Percentiles rank a stretch among this genome's conserved stretches.
Conservation (phyloP, 1,284 basidiomycete species). For the Trichosporon sp. region DNA sequence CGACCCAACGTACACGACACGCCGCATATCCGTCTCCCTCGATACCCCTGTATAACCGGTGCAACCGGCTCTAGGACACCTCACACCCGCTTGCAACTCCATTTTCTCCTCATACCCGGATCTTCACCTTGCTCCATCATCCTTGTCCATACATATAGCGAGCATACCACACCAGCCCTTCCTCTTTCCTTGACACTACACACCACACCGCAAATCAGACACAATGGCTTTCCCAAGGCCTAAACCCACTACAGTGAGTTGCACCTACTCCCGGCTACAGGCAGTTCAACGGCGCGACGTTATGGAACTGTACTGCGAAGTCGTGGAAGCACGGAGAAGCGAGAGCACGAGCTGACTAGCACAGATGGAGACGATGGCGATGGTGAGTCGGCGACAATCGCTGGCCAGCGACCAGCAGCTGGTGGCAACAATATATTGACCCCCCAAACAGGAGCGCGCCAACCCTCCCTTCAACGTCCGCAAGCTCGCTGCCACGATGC, state of each 20-base stretch:
- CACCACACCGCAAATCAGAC: slow-evolving; percentile 1
- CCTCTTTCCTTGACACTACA: neutral
- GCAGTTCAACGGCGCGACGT: neutral
- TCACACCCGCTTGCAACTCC: neutral
- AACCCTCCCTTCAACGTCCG: slow-evolving; percentile 61
- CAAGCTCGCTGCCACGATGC: slow-evolving; percentile 54
- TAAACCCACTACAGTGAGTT: slow-evolving; percentile 55
- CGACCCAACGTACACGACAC: neutral
- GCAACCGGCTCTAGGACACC: slow-evolving; percentile 1
- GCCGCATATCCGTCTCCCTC: slow-evolving; percentile 4
- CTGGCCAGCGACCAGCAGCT: neutral
- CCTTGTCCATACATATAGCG: slow-evolving; percentile 14
- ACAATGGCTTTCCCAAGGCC: slow-evolving; percentile 55
- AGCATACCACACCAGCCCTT: slow-evolving; percentile 6
- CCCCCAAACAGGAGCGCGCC: slow-evolving; percentile 54
- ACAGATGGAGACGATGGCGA: slow-evolving; percentile 55
- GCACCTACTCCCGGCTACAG: neutral
- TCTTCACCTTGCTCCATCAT: neutral
- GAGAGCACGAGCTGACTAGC: slow-evolving; percentile 20
- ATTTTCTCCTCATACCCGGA: slow-evolving; percentile 2
- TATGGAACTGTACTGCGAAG: neutral
- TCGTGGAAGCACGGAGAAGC: neutral
- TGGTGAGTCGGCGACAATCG: slow-evolving; percentile 38
- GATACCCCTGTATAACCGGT: slow-evolving; percentile 14
- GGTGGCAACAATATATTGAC: slow-evolving; percentile 1